Evolutionary conservation across 805 yeast genomes (phyloP), one percentile per base, ranked within the genome.

Genomic region (Debaryomyces maramus): DNA sequence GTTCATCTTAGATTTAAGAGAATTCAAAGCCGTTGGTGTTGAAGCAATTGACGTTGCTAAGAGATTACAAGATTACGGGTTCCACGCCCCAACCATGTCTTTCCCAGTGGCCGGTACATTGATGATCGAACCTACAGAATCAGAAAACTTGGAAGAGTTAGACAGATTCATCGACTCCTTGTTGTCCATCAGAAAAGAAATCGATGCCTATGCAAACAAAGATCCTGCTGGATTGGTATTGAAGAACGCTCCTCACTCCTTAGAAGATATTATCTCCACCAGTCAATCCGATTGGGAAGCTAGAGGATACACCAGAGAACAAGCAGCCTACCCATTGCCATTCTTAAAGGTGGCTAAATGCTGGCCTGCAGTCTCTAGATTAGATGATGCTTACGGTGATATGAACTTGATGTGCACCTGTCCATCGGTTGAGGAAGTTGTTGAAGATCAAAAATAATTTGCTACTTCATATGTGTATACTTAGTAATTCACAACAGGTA

Each of bases 81-180:
- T 93, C 80, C 99, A 93, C 65, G 97, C 97, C 1, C 99, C 99
- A 46, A 93, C 99, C 18, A 83, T 93, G 87, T 93, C 98, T 2
- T 93, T 93, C 87, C 99, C 99, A 7, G 95, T 93, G 37, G 91
- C 97, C 4, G 96, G 95, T 46, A 93, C 99, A 2, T 75, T 93
- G 53, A 93, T 93, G 99, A 81, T 93, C 47, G 99, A 93, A 70
- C 99, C 99, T 44, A 93, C 99, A 3, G 99, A 93, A 68, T 83
- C 93, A 14, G 99, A 93, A 68, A 81, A 88, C 57, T 67, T 84
- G 55, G 86, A 75, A 40, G 99, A 93, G 67, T 73, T 93, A 46
- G 91, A 93, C 65, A 77, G 97, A 56, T 91, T 93, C 65, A 83
- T 89, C 40, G 89, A 88, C 48, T 79, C 98, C 1, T 75, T 93